Evolutionary conservation across 2,329 filamentous ascomycete species (phyloP).

Genomic region (Penicillium thymicola): DNA sequence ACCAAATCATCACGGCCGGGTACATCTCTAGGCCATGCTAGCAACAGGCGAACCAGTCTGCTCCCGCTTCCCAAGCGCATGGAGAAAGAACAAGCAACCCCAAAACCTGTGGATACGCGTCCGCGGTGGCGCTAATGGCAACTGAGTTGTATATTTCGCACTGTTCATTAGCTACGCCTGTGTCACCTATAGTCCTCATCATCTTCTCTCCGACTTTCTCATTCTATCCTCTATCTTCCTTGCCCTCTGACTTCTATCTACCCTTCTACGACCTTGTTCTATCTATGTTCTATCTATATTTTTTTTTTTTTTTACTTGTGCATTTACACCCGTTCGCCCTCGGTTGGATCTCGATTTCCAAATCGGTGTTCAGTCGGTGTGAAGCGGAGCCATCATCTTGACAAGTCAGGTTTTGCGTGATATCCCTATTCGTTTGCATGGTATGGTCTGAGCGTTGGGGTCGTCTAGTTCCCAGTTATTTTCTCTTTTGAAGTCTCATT

Average conservation of each 20-base stretch:
- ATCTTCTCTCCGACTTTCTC: not conserved
- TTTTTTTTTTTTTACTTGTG: slow-evolving; percentile 9
- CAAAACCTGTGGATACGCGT: slow-evolving; percentile 30
- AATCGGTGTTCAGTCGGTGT: not conserved
- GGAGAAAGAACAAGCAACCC: slow-evolving; percentile 27
- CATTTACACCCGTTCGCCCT: slow-evolving; percentile 8
- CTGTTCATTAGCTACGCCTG: not conserved
- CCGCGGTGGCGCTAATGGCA: slow-evolving; percentile 37
- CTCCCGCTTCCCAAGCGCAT: slow-evolving; percentile 38
- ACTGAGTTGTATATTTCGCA: not conserved
- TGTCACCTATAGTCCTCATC: not conserved
- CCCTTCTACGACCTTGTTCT: slow-evolving; percentile 12
- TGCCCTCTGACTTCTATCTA: not conserved
- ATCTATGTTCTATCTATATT: slow-evolving; percentile 6
- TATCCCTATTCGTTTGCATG: slow-evolving; percentile 28
- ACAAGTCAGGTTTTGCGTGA: slow-evolving; percentile 26
- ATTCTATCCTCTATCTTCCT: not conserved
- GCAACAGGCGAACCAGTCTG: slow-evolving; percentile 38
- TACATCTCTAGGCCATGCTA: slow-evolving; percentile 40
- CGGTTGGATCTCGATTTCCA: not conserved
- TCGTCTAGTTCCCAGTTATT: slow-evolving; percentile 6
- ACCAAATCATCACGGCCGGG: slow-evolving; percentile 36
- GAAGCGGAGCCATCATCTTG: slow-evolving; percentile 13
- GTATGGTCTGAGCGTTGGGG: slow-evolving; percentile 22
- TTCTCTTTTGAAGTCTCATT: slow-evolving; percentile 3